phyloP scores from a whole-genome alignment of 2,329 filamentous ascomycete species.

The Aureobasidium sp. region DNA sequence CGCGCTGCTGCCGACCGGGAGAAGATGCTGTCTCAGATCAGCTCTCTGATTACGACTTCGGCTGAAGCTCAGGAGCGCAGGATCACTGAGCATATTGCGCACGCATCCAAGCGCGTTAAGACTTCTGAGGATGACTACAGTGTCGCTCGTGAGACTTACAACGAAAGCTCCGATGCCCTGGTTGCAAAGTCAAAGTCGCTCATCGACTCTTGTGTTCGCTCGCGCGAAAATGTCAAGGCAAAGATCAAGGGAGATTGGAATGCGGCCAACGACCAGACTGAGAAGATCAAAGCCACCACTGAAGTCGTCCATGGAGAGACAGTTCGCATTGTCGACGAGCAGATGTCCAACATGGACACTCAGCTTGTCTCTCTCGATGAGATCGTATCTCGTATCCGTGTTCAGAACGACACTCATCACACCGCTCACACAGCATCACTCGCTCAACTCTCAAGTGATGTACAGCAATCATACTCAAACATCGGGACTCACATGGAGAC shows the following conservation, averaged over 20 bases:
- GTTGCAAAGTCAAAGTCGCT: constrained; percentile 58
- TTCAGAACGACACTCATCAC: constrained; percentile 72
- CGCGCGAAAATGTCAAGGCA: constrained; percentile 68
- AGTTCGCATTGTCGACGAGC: constrained; percentile 78
- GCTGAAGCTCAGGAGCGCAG: constrained; percentile 66
- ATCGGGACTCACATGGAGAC: constrained; percentile 63
- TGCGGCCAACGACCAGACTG: constrained; percentile 68
- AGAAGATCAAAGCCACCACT: constrained; percentile 73
- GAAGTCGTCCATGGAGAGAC: constrained; percentile 87
- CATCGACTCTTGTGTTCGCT: constrained; percentile 61
- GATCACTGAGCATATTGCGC: constrained; percentile 55
- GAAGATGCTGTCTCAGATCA: constrained; percentile 67
- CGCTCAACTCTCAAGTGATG: constrained; percentile 55
- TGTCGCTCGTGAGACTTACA: constrained; percentile 55
- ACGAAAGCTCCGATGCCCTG: constrained; percentile 67
- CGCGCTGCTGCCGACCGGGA: constrained; percentile 66
- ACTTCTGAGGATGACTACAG: constrained; percentile 45
- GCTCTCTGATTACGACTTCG: constrained; percentile 65
- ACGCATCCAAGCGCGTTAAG: constrained; percentile 48
- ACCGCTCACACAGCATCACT: constrained; percentile 60
- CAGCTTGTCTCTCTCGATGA: constrained; percentile 88
- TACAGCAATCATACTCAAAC: constrained; percentile 64
- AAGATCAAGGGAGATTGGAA: constrained; percentile 83
- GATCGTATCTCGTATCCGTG: constrained; percentile 74
- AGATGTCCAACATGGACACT: constrained; percentile 76